Base-by-base conservation (phyloP, 2,329 filamentous ascomycete genomes). In the Simplicillium aogashimaense region DNA sequence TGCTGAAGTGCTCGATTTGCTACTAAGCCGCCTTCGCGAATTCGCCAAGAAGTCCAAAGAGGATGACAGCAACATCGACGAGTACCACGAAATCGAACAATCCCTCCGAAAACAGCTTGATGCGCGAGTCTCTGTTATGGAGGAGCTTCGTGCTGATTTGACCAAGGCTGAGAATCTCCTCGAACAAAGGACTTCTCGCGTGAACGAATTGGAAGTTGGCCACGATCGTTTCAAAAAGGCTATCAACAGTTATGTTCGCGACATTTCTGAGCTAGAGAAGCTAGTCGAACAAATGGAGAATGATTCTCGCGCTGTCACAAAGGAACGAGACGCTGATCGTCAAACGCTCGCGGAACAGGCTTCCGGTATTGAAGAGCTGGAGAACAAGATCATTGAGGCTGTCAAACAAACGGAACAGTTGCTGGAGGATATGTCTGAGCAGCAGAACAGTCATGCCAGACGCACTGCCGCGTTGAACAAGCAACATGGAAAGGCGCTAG, bases 51-150 rank as follows among this genome's bases (percentile, higher is more conserved):
- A 61, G 39, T 60, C 57, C 8, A 65, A 61, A 20, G 69, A 73
- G 36, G 64, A 65, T 32, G 75, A 78, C 36, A 64, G 64, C n/a
- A 55, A 61, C 20, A 71, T 81, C 29, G 76, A 80, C 51, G 72
- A 80, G 56, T 76, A 78, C 54, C 74, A 75, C 50, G 65, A 66
- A 16, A 66, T 73, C 6, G 75, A 79, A 56, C 56, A 63, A 0
- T 71, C 69, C 0, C 61, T 81, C 11, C 67, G 75, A 2, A 67
- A 74, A 45, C 76, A 81, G 49, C 67, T 81, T 3, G 61, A 64
- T 9, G 66, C 71, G 0, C 64, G 74, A 1, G 69, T 75, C 1
- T 62, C 64, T 0, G 70, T 66, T 14, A 72, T 73, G 62, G 68
- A 74, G 28, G 57, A 53, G 0, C 54, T 78, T 18, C 58, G 57